A percentile compares a stretch with the other conserved stretches of the same genome.
Conservation (phyloP, 2,329 filamentous ascomycete genomes). For the Phyllachora maydis region DNA sequence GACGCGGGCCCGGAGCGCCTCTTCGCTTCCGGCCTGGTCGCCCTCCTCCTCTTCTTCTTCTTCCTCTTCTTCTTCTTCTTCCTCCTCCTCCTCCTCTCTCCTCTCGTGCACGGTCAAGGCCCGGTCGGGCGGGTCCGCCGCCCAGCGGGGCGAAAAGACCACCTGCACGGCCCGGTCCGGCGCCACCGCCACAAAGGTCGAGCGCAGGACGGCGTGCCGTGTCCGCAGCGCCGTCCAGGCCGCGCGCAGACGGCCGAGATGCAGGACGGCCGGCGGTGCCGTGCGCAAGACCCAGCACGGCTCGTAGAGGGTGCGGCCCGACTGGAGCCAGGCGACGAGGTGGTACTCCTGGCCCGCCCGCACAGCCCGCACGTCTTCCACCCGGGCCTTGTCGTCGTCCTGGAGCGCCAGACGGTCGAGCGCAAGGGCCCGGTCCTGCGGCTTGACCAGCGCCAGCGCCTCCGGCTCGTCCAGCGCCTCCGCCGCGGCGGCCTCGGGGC, state of each 20-base stretch:
- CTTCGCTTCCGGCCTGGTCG: too few relatives aligned
- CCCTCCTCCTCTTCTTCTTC: too few relatives aligned
- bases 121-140: not conserved
- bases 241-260: slow-evolving; percentile 7
- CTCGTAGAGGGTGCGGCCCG: slow-evolving; percentile 10
- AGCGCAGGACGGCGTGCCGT: slow-evolving; percentile 12
- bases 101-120: not conserved
- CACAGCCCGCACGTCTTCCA: slow-evolving; percentile 12
- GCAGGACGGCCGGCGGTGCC: slow-evolving; percentile 7
- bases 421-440: too few relatives aligned
- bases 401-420: slow-evolving; percentile 2
- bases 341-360: slow-evolving; percentile 13
- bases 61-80: too few relatives aligned
- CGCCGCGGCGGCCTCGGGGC: not conserved
- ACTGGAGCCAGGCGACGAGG: slow-evolving; percentile 12
- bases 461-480: not conserved
- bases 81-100: too few relatives aligned
- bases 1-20: not conserved
- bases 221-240: slow-evolving; percentile 11
- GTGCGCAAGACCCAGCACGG: slow-evolving; percentile 10
- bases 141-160: not conserved
- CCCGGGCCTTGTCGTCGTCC: slow-evolving; percentile 4
- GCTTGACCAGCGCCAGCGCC: too few relatives aligned
- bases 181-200: slow-evolving; percentile 10
- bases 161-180: slow-evolving; percentile 9